Evolutionary conservation across 1,139 yeast genomes (phyloP).

Genomic region (Scheffersomyces cryptocercus): DNA sequence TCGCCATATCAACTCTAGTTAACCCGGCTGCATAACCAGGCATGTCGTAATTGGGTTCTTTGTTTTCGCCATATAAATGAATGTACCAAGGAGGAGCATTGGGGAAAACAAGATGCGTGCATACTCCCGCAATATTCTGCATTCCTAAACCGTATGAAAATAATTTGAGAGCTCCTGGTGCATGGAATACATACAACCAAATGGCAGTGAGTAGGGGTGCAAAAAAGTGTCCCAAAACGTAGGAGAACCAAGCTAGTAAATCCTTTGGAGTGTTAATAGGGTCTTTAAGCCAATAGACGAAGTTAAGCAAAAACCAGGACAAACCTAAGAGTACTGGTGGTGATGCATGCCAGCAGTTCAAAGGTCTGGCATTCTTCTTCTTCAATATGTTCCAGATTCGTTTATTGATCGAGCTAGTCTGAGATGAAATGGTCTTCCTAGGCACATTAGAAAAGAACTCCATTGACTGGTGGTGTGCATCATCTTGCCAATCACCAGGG

Average conservation of each 20-base stretch:
- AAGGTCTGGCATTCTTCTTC: slow-evolving; percentile 13
- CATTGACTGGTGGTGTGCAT: slow-evolving; percentile 7
- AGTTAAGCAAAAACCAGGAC: slow-evolving; percentile 44
- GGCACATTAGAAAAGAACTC: slow-evolving; percentile 7
- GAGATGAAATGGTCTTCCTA: slow-evolving; percentile 6
- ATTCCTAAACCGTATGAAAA: slow-evolving; percentile 56
- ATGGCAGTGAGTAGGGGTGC: slow-evolving; percentile 64
- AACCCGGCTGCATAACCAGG: slow-evolving; percentile 73
- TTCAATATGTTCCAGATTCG: slow-evolving; percentile 6
- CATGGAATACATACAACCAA: slow-evolving; percentile 66
- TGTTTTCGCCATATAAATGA: slow-evolving; percentile 56
- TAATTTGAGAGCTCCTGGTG: slow-evolving; percentile 57
- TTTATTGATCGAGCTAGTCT: slow-evolving; percentile 6
- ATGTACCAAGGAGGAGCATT: slow-evolving; percentile 77
- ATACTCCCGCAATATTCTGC: slow-evolving; percentile 60
- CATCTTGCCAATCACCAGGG: slow-evolving; percentile 14
- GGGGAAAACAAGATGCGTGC: slow-evolving; percentile 61
- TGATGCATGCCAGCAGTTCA: slow-evolving; percentile 22
- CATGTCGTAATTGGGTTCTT: slow-evolving; percentile 55
- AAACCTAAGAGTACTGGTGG: slow-evolving; percentile 31
- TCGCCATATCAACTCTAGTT: slow-evolving; percentile 59
- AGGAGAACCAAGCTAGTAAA: slow-evolving; percentile 58
- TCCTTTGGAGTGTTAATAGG: slow-evolving; percentile 42
- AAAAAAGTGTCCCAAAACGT: slow-evolving; percentile 59
- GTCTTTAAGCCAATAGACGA: slow-evolving; percentile 36